Evolutionary conservation across 176 grass and related monocot genomes (phyloP), one percentile per base, ranked within the genome.

Genomic region (Musa acuminata): DNA sequence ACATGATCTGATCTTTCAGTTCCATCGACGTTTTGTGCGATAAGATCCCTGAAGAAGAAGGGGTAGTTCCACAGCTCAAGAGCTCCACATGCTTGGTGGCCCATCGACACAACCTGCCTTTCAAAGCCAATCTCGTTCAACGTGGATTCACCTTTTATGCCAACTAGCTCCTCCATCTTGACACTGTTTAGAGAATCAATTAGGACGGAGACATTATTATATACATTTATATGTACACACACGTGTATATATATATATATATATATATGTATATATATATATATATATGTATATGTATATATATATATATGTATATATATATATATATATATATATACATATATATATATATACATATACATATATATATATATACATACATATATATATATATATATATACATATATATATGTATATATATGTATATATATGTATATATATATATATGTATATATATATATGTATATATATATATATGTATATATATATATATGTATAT

Each of bases 31-130:
- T 89, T 89, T 64, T 89, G 87, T 19, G 87, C 68, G 55, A 89
- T 65, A 35, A 86, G 77, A 64, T 89, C 48, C 72, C 83, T 83
- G 25, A 89, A 74, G 74, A 89, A 89, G 49, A n/a, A 72, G 17
- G 87, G 87, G 27, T 89, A 89, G 80, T 89, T 89, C 87, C 87
- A 89, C 24, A 89, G 83, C 74, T 89, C 83, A 11, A 89, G 87
- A 71, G 83, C 83, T 49, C 87, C 87, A 55, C 87, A 89, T 54
- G 87, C 87, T 83, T 89, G 87, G 74, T 89, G 72, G 21, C 87
- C 87, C 87, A 89, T 89, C 16, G 87, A 89, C 67, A 89, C 69
- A 12, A 74, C 51, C 62, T 81, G 73, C 55, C 80, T 86, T 20
- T 89, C 80, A 13, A 89, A 86, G 9, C 87, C 87, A 54, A 89